Evolutionary conservation across 2,329 filamentous ascomycete species (phyloP), one percentile per base, ranked within the genome.

Genomic region (Penicillium italicum): DNA sequence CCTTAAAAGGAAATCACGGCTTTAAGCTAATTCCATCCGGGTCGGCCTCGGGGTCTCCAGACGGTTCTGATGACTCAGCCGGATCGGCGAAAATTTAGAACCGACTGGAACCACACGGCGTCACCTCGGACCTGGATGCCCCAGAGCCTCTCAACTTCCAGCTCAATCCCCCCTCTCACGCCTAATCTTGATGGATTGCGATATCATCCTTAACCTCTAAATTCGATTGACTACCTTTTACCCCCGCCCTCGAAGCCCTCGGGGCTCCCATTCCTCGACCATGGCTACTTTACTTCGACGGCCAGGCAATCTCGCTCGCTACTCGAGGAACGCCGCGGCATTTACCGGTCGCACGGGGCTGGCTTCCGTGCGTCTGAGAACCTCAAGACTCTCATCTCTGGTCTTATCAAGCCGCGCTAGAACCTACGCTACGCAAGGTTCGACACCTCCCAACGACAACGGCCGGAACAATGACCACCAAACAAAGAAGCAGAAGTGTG

Each of bases 221-320:
- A 54, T 41, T 57, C 56, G 60, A 63, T 63, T 65, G 62, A 63
- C 58, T 40, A 62, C 59, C 60, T 49, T 49, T 55, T 58, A 60
- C 62, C 61, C 55, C 62, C 56, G 56, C 64, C 58, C 59, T 65
- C 61, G 55, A 55, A 62, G 57, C 61, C 69, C 68, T 69, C 60
- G 59, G 67, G 70, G 69, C 68, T 69, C 58, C 62, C 57, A 60
- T 63, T 67, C 67, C 67, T 72, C 72, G 75, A 78, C 72, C 74
- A 89, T 89, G 86, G 85, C 85, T 72, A 83, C 83, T 67, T 78
- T 86, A 68, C 76, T 88, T 64, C 83, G 85, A 72, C 84, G 85
- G 73, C 82, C 86, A 72, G 83, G 84, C 77, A 82, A 84, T 72
- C 76, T 89, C 71, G 83, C 84, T 75, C 81, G 82, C 72, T 79